These are phyloP conservation scores for Tolypocladium inflatum DNA, from an alignment of 2,329 filamentous ascomycete species.

Conservation along the genomic window DNA sequence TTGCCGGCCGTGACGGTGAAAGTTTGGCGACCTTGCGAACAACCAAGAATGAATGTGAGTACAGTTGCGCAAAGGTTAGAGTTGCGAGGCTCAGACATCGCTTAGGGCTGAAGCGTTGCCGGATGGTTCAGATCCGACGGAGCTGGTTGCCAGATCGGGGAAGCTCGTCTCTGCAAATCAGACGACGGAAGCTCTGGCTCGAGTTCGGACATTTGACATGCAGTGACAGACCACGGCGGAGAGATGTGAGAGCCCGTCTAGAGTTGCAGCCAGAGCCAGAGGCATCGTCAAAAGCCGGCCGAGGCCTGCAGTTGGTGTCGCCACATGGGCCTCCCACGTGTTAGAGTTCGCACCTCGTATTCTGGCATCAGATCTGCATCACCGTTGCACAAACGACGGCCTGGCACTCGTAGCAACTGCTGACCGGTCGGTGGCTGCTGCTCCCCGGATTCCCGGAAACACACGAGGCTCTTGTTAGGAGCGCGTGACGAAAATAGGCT, in stretches of 20 bases:
- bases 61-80: not conserved
- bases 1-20: not conserved
- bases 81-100: not conserved
- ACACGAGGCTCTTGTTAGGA: not conserved
- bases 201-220: not conserved
- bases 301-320: not conserved
- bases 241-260: not conserved
- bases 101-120: not conserved
- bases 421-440: not conserved
- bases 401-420: not conserved
- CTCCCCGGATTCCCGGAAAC: not conserved
- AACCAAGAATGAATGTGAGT: not conserved
- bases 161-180: not conserved
- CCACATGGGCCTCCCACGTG: too few relatives aligned
- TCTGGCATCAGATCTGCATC: not conserved
- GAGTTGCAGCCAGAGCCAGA: not conserved
- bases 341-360: too few relatives aligned
- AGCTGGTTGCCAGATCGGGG: not conserved
- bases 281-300: not conserved
- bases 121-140: not conserved
- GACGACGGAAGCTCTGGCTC: not conserved
- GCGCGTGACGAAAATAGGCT: not conserved
- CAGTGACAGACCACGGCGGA: not conserved
- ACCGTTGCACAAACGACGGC: not conserved
- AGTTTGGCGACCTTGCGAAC: not conserved